Percentiles rank a stretch among this genome's conserved stretches.
These are phyloP conservation scores for Xylariaceae sp. DNA, from an alignment of 2,329 filamentous ascomycete species.

Conservation along the genomic window DNA sequence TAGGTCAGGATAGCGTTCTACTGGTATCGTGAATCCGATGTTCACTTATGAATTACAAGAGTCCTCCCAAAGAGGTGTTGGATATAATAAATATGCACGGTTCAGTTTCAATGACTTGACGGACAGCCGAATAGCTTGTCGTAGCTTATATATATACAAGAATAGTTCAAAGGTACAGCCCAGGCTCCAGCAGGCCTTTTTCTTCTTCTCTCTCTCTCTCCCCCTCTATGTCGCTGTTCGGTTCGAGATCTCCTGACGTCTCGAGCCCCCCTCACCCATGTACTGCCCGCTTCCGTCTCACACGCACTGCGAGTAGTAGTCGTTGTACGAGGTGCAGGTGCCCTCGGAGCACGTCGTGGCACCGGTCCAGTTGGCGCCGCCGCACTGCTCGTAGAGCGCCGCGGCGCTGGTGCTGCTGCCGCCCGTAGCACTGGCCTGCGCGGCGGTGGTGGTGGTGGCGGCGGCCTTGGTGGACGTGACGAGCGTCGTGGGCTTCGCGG, in stretches of 20 bases:
- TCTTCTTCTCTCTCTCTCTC: too few relatives aligned
- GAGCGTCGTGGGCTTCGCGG: background rate
- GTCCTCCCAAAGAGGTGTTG: too few relatives aligned
- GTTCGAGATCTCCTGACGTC: too few relatives aligned
- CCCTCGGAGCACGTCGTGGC: conserved; percentile 15
- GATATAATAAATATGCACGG: background rate
- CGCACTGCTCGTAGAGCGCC: conserved; percentile 11
- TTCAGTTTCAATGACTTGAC: background rate
- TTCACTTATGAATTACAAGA: too few relatives aligned
- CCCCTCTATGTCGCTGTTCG: too few relatives aligned
- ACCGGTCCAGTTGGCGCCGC: conserved; percentile 10
- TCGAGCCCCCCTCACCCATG: too few relatives aligned
- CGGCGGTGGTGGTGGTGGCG: background rate
- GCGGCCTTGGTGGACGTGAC: background rate
- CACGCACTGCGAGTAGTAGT: conserved; percentile 17
- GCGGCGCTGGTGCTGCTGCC: conserved; percentile 1
- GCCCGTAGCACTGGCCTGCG: background rate
- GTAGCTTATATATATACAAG: conserved; percentile 1
- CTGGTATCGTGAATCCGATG: too few relatives aligned
- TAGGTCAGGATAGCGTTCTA: too few relatives aligned
- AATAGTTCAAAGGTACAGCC: background rate
- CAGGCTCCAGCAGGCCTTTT: too few relatives aligned
- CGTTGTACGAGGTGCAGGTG: conserved; percentile 13
- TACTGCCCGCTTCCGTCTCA: background rate
- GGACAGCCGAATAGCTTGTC: background rate